A percentile compares a stretch with the other conserved stretches of the same genome.
Evolutionary conservation across 192 early-diverging fungal genomes (phyloP).

Genomic region (Hyaloraphidium curvatum): DNA sequence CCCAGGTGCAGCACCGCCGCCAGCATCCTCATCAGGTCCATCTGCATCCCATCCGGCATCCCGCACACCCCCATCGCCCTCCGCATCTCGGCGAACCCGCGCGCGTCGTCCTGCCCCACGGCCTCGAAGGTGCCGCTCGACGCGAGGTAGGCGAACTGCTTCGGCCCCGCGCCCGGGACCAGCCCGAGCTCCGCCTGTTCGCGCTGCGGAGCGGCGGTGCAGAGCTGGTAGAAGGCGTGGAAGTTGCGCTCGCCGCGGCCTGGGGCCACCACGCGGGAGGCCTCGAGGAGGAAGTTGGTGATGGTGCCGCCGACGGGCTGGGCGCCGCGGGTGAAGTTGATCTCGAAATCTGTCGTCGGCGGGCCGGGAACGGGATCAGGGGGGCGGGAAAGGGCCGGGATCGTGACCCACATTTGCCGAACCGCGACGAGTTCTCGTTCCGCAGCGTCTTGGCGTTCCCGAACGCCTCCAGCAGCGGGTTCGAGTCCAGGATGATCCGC

Average conservation of each 20-base stretch:
- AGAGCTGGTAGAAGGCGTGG: conserved; percentile 89
- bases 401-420: no score
- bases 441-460: conserved; percentile 96
- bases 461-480: conserved; percentile 94
- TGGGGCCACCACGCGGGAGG: conserved; percentile 88
- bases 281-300: conserved; percentile 94
- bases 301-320: conserved; percentile 93
- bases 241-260: conserved; percentile 91
- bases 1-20: conserved; percentile 91
- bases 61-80: conserved; percentile 88
- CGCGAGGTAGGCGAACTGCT: conserved; percentile 4
- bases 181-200: background rate
- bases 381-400: no score
- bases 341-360: no score
- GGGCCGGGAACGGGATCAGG: no score
- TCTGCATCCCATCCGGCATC: conserved; percentile 56
- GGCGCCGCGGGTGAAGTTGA: conserved; percentile 80
- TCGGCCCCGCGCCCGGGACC: background rate
- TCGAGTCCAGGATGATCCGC: conserved; percentile 96
- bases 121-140: conserved; percentile 23
- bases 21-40: conserved; percentile 62
- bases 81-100: conserved; percentile 72
- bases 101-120: conserved; percentile 77
- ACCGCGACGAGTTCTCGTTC: conserved; percentile 97
- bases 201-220: conserved; percentile 50